Evolutionary conservation across 257 asterid species (phyloP), one percentile per base, ranked within the genome.

Genomic region (Solanum clarkiae): DNA sequence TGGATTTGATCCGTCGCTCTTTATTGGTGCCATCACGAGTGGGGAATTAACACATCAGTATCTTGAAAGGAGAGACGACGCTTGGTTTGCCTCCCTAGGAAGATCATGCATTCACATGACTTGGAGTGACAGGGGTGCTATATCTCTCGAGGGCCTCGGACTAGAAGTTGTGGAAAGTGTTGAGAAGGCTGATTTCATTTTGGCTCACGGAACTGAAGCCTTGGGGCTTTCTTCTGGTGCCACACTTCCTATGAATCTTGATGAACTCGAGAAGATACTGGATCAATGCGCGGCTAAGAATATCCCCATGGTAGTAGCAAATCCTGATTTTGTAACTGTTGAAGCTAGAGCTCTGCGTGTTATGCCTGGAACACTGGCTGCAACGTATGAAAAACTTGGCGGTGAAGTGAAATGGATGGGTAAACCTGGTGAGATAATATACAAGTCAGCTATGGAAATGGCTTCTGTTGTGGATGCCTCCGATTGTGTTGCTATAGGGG

Each of bases 321-420:
- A 96, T 92, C 99, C 99, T 85, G 99, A 96, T 93, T 95, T 94
- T 88, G 96, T 96, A 84, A 96, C 99, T 20, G 99, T 96, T 83
- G 99, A 96, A 88, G 96, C 94, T 60, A 92, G 99, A 86, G 97
- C 92, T 77, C 92, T 94, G 84, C 92, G 96, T 17, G 97, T 92
- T 87, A 96, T 96, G 99, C 99, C 98, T 47, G 99, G 99, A 86
- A 94, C 97, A 47, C 83, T 96, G 87, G 99, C 98, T 60, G 91
- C 95, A 59, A 90, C 91, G 12, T 96, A 94, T 29, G 98, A 95
- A 92, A 92, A 94, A 88, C 95, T 95, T 87, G 98, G 99, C 45
- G 99, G 99, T 82, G 96, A 96, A 90, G 99, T 95, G 84, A 95
- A 94, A 90, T 96, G 99, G 99, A 96, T 96, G 98, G 99, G 99